phyloP scores from a whole-genome alignment of 2,329 filamentous ascomycete species.

The Davidsoniella neocaledoniae region DNA sequence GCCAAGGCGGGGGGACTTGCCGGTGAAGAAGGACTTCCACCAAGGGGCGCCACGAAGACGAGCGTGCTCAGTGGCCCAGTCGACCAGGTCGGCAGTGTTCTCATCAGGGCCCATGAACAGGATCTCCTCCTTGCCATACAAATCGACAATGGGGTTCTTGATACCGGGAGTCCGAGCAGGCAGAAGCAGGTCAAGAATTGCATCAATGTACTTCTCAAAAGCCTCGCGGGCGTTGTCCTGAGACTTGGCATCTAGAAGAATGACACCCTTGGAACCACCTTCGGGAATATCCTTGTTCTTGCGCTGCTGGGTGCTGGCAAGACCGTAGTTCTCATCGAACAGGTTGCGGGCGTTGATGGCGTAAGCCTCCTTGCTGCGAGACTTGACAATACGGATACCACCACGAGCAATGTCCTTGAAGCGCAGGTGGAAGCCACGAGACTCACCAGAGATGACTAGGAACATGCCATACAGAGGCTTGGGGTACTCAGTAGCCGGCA shows the following conservation, averaged over 20 bases:
- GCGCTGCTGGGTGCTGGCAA: slow-evolving; percentile 95
- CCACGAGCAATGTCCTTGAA: slow-evolving; percentile 95
- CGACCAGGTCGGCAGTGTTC: slow-evolving; percentile 91
- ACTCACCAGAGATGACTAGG: slow-evolving; percentile 91
- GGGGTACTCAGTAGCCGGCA: slow-evolving; percentile 83
- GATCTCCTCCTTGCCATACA: slow-evolving; percentile 90
- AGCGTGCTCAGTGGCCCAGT: slow-evolving; percentile 98
- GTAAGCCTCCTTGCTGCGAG: slow-evolving; percentile 87
- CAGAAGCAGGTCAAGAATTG: slow-evolving; percentile 84
- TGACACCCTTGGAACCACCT: slow-evolving; percentile 94
- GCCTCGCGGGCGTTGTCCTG: slow-evolving; percentile 85
- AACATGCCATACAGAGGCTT: slow-evolving; percentile 96
- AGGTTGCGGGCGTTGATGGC: slow-evolving; percentile 89
- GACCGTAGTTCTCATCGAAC: slow-evolving; percentile 97
- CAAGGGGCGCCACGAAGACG: slow-evolving; percentile 74
- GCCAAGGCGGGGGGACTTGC: slow-evolving; percentile 88
- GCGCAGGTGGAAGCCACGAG: slow-evolving; percentile 88
- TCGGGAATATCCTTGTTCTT: slow-evolving; percentile 99
- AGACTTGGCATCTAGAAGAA: slow-evolving; percentile 81
- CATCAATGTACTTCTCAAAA: slow-evolving; percentile 99
- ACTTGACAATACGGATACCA: slow-evolving; percentile 97
- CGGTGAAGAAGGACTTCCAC: slow-evolving; percentile 99
- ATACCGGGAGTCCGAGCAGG: slow-evolving; percentile 85
- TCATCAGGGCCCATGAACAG: slow-evolving; percentile 98
- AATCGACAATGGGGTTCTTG: slow-evolving; percentile 95